Percentiles rank a stretch among this genome's conserved stretches.
Conservation (phyloP, 1,284 basidiomycete genomes). For the Ganoderma sp. region DNA sequence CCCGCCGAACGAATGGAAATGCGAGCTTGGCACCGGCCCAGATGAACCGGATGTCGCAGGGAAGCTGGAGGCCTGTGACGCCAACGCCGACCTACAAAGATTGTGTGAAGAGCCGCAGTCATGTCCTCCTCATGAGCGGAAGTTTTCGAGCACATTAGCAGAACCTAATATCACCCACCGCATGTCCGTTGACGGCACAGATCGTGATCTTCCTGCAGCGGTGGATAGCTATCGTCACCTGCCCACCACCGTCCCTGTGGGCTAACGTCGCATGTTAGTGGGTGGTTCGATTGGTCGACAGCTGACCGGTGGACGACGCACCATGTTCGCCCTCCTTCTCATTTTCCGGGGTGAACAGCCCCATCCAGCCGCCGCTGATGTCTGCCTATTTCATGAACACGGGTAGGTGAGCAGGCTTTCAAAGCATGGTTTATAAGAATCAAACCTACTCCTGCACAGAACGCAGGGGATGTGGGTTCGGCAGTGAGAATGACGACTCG, state of each 20-base stretch:
- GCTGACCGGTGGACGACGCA: conserved; percentile 30
- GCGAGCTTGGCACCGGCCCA: conserved; percentile 60
- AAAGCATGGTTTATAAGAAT: not conserved
- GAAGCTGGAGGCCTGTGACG: conserved; percentile 58
- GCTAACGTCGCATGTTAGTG: conserved; percentile 39
- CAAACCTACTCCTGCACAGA: conserved; percentile 56
- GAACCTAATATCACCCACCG: conserved; percentile 43
- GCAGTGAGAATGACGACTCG: conserved; percentile 58
- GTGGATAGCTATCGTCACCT: conserved; percentile 53
- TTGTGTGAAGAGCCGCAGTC: not conserved
- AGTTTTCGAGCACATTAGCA: not conserved
- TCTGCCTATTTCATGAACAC: conserved; percentile 49
- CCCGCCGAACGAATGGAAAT: conserved; percentile 61
- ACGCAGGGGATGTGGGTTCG: conserved; percentile 56
- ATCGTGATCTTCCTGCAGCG: conserved; percentile 64
- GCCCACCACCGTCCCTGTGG: conserved; percentile 56
- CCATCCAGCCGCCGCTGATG: conserved; percentile 42
- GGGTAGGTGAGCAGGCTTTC: not conserved
- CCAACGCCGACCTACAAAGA: conserved; percentile 54
- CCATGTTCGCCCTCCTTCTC: conserved; percentile 53
- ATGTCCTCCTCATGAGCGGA: not conserved
- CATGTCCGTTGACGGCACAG: conserved; percentile 61
- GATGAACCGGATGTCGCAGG: conserved; percentile 61
- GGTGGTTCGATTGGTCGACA: not conserved
- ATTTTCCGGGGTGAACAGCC: conserved; percentile 33